Evolutionary conservation across 176 grass and related monocot species (phyloP).

Genomic region (Puya raimondii): DNA sequence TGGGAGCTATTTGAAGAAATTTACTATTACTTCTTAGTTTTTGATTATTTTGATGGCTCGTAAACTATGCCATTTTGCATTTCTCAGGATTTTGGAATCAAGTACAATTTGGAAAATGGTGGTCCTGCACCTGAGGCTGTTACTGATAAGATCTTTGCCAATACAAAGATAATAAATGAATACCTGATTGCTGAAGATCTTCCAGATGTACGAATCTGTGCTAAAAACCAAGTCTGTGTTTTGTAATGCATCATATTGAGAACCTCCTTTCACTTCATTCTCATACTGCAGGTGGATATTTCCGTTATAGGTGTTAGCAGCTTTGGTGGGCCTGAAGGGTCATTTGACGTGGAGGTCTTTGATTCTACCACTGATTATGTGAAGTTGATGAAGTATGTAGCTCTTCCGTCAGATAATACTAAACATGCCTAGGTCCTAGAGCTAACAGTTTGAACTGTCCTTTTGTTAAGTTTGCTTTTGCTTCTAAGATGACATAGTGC

Average conservation of each 20-base stretch:
- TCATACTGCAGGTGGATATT: conserved; percentile 69
- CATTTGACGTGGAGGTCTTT: conserved; percentile 94
- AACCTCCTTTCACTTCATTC: conserved; percentile 8
- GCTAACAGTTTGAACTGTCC: neutral
- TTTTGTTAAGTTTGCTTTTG: neutral
- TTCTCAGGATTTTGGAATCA: conserved; percentile 93
- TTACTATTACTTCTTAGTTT: neutral
- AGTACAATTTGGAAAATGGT: conserved; percentile 99
- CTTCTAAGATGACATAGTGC: neutral
- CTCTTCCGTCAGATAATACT: conserved; percentile 11
- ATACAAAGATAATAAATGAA: conserved; percentile 73
- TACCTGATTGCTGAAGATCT: conserved; percentile 81
- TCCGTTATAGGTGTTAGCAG: conserved; percentile 56
- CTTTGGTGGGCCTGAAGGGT: conserved; percentile 71
- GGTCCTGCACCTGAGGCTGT: conserved; percentile 90
- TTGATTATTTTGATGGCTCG: conserved; percentile 16
- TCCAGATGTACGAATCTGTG: conserved; percentile 49
- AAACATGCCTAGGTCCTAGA: conserved; percentile 4
- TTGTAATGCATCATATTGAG: conserved; percentile 4
- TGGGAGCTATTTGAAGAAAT: neutral
- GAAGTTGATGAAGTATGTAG: conserved; percentile 89
- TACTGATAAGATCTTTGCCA: conserved; percentile 80
- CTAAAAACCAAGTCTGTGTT: conserved; percentile 1
- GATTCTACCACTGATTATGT: conserved; percentile 87
- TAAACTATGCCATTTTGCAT: conserved; percentile 14